Evolutionary conservation across 805 yeast species (phyloP).

Genomic region (Barnettozyma vustinii): DNA sequence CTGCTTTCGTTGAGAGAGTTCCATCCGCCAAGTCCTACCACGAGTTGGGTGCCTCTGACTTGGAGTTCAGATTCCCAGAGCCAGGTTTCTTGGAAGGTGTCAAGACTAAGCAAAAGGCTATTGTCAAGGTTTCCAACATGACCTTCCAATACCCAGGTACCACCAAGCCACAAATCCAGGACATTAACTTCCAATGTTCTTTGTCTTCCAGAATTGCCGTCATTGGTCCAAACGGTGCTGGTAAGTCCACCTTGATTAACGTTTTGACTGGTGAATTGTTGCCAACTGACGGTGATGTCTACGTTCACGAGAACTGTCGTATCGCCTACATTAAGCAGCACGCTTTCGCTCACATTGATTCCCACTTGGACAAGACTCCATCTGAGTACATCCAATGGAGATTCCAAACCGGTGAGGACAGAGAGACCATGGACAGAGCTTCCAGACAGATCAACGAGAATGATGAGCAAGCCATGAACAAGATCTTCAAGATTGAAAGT

Average conservation of each 20-base stretch:
- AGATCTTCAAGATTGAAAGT: slow-evolving; percentile 98
- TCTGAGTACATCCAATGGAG: slow-evolving; percentile 99
- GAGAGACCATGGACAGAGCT: slow-evolving; percentile 99
- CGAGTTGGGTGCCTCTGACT: slow-evolving; percentile 97
- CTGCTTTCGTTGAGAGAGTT: slow-evolving; percentile 97
- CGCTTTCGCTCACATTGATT: slow-evolving; percentile 99
- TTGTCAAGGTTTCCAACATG: slow-evolving; percentile 96
- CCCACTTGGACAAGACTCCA: slow-evolving; percentile 98
- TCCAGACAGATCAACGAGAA: slow-evolving; percentile 95
- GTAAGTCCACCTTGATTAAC: slow-evolving; percentile 98
- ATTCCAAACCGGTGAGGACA: slow-evolving; percentile 99
- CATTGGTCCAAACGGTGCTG: slow-evolving; percentile 99
- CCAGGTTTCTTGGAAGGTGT: slow-evolving; percentile 99
- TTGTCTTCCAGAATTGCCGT: slow-evolving; percentile 99
- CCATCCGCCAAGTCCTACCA: slow-evolving; percentile 98
- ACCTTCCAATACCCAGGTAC: slow-evolving; percentile 99
- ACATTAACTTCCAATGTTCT: slow-evolving; percentile 97
- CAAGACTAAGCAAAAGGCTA: slow-evolving; percentile 99
- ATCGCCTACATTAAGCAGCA: slow-evolving; percentile 99
- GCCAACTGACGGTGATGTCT: slow-evolving; percentile 98
- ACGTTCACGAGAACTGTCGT: slow-evolving; percentile 99
- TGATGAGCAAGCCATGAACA: slow-evolving; percentile 98
- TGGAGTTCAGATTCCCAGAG: slow-evolving; percentile 97
- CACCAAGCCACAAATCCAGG: slow-evolving; percentile 84
- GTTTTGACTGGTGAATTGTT: slow-evolving; percentile 99